These are phyloP conservation scores for Allium cepa DNA, from an alignment of 106 monocot genomes.

Conservation along the genomic window DNA sequence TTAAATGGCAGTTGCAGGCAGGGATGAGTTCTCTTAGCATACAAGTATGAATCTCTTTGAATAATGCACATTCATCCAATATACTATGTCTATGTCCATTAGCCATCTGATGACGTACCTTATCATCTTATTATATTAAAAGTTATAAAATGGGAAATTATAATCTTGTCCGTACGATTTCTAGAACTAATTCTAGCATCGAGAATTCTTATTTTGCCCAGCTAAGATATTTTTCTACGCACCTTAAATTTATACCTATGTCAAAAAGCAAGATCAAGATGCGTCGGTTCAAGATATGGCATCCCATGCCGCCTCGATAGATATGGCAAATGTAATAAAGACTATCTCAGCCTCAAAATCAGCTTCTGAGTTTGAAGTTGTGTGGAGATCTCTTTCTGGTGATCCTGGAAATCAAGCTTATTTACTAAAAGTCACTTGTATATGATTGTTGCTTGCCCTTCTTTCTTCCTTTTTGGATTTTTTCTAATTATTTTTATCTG, in stretches of 20 bases:
- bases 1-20: too few relatives aligned
- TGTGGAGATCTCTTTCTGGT: conserved; percentile 73
- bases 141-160: too few relatives aligned
- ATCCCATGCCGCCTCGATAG: conserved; percentile 70
- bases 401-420: conserved; percentile 47
- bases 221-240: too few relatives aligned
- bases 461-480: not conserved
- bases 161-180: too few relatives aligned
- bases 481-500: conserved; percentile 2
- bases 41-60: too few relatives aligned
- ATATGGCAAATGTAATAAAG: conserved; percentile 28
- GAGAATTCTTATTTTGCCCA: too few relatives aligned
- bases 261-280: conserved; percentile 24
- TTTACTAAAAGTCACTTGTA: conserved; percentile 60
- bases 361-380: conserved; percentile 93
- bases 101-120: too few relatives aligned
- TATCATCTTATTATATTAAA: too few relatives aligned
- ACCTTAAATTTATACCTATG: not conserved
- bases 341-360: conserved; percentile 58
- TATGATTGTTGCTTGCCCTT: not conserved
- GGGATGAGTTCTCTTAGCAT: too few relatives aligned
- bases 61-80: too few relatives aligned
- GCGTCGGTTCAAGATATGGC: conserved; percentile 60
- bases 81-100: too few relatives aligned
- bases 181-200: too few relatives aligned